These are phyloP conservation scores for Chamaenerion angustifolium DNA, from an alignment of 345 rosid genomes.

Conservation along the genomic window DNA sequence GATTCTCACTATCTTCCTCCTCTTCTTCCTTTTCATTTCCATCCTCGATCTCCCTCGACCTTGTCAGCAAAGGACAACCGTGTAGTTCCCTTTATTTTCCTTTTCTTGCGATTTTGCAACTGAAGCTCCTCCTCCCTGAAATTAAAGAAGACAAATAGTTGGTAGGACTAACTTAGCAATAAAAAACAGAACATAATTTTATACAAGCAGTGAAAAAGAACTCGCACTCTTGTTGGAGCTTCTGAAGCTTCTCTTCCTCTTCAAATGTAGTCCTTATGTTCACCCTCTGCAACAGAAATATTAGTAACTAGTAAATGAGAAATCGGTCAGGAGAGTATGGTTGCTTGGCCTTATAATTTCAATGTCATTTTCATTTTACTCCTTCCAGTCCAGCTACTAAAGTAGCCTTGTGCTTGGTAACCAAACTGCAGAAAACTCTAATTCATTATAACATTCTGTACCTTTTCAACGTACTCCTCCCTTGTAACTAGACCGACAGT, in stretches of 20 bases:
- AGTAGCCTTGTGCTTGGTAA: background rate
- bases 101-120: constrained; percentile 74
- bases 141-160: no score
- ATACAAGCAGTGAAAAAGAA: background rate
- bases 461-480: constrained; percentile 99
- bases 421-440: background rate
- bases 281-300: constrained; percentile 45
- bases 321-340: no score
- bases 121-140: constrained; percentile 85
- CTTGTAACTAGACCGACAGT: constrained; percentile 96
- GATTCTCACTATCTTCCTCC: constrained; percentile 37
- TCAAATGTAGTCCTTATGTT: constrained; percentile 82
- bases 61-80: constrained; percentile 81
- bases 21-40: constrained; percentile 76
- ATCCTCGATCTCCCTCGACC: no score
- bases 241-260: constrained; percentile 92
- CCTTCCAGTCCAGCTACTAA: no score
- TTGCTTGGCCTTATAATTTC: no score
- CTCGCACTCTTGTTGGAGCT: constrained; percentile 83
- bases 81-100: constrained; percentile 66
- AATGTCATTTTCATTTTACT: no score
- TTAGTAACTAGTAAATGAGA: no score
- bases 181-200: background rate
- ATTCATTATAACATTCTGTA: constrained; percentile 9
- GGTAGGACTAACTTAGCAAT: background rate